Evolutionary conservation across 352 stramenopile species (phyloP).

Genomic region (Phytophthora hybrid): DNA sequence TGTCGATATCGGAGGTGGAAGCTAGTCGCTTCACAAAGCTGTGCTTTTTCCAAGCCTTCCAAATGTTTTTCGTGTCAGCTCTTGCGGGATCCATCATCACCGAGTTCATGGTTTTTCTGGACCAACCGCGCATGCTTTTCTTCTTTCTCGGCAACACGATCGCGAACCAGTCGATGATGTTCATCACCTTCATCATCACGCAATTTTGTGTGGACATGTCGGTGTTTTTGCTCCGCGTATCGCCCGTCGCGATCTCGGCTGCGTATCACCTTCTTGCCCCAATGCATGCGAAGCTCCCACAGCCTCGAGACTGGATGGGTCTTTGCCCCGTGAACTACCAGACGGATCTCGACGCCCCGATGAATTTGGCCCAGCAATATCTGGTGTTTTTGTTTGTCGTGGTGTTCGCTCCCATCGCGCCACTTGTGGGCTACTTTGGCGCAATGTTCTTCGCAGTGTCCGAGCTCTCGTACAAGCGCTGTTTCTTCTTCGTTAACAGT

Average conservation of each 20-base stretch:
- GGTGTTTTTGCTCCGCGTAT: constrained; percentile 67
- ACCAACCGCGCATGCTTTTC: constrained; percentile 71
- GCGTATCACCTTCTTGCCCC: constrained; percentile 63
- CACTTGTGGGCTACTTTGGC: constrained; percentile 68
- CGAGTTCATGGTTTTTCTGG: constrained; percentile 64
- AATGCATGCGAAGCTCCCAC: constrained; percentile 55
- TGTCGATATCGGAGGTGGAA: constrained; percentile 72
- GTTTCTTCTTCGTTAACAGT: constrained; percentile 74
- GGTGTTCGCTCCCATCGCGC: constrained; percentile 78
- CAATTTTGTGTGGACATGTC: constrained; percentile 73
- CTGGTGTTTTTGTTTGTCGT: constrained; percentile 80
- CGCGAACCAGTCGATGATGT: constrained; percentile 81
- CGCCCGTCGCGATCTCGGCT: constrained; percentile 51
- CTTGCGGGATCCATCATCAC: constrained; percentile 72
- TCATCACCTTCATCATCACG: constrained; percentile 82
- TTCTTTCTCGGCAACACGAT: constrained; percentile 80
- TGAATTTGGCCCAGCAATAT: constrained; percentile 72
- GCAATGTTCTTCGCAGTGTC: constrained; percentile 74
- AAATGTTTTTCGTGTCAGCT: constrained; percentile 86
- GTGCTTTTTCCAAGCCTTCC: constrained; percentile 80
- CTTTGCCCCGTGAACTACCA: constrained; percentile 62
- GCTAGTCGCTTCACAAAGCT: constrained; percentile 81
- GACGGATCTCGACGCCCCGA: constrained; percentile 64
- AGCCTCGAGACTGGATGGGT: constrained; percentile 61
- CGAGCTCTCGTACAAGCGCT: constrained; percentile 76